A percentile compares a stretch with the other conserved stretches of the same genome.
Conservation (phyloP, 805 yeast species). For the Torulaspora quercuum region DNA sequence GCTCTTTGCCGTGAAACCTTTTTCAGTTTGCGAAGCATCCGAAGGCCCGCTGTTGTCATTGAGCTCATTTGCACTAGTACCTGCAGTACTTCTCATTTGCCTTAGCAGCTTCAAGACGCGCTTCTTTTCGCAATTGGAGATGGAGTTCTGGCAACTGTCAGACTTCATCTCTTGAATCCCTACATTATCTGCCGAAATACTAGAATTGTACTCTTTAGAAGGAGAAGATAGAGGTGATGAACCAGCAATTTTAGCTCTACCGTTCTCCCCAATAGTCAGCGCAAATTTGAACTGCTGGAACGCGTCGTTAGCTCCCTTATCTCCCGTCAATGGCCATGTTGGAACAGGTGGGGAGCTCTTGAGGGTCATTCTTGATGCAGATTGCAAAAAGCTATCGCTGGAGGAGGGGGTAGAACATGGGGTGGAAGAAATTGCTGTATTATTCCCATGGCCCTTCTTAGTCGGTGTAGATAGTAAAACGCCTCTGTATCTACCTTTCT, state of each 20-base stretch:
- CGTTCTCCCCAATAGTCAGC: constrained; percentile 32
- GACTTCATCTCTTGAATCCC: no score
- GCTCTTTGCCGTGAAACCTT: no score
- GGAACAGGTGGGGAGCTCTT: constrained; percentile 19
- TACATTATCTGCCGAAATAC: no score
- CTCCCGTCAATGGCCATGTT: constrained; percentile 14
- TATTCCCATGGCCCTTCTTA: constrained; percentile 12
- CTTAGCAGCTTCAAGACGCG: constrained; percentile 30
- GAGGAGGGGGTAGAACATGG: constrained; percentile 23
- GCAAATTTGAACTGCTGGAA: constrained; percentile 25
- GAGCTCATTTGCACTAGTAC: constrained; percentile 5
- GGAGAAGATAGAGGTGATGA: constrained; percentile 16
- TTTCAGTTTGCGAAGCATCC: no score
- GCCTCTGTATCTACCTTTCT: constrained; percentile 32
- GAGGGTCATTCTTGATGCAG: constrained; percentile 19
- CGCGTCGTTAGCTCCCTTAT: constrained; percentile 5
- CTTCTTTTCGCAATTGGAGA: constrained; percentile 24
- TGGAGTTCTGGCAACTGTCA: neutral
- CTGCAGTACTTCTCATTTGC: constrained; percentile 28
- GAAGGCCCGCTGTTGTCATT: no score
- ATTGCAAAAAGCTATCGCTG: constrained; percentile 24
- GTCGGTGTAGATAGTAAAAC: constrained; percentile 28
- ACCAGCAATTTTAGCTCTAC: constrained; percentile 34
- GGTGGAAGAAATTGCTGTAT: constrained; percentile 11
- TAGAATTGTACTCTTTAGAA: constrained; percentile 5